Percentiles rank a stretch among this genome's conserved stretches.
These are phyloP conservation scores for Fabrea salina DNA, from an alignment of 169 alveolate genomes.

Conservation along the genomic window DNA sequence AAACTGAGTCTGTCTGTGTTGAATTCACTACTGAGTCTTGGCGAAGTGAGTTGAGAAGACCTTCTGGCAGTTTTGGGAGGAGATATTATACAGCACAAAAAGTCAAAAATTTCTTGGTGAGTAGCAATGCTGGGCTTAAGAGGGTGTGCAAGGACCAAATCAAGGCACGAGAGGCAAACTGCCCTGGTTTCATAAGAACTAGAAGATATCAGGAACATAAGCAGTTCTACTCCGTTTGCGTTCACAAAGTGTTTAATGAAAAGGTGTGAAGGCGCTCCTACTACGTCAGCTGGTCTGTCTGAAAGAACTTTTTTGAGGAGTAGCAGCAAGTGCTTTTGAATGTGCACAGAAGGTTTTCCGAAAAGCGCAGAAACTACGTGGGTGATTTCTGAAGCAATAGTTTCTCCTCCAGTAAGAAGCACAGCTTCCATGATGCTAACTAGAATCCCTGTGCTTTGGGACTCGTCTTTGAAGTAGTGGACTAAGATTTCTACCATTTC, in stretches of 20 bases:
- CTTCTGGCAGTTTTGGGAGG: slow-evolving; percentile 10
- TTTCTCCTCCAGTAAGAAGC: not conserved
- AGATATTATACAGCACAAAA: not conserved
- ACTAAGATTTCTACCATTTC: not conserved
- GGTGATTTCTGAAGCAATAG: not conserved
- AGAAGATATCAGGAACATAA: not conserved
- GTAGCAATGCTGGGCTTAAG: not conserved
- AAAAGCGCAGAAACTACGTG: not conserved
- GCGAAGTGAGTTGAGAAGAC: not conserved
- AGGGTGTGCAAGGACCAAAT: not conserved
- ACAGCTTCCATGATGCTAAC: slow-evolving; percentile 2
- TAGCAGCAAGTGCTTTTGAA: not conserved
- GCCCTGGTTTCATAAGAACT: not conserved
- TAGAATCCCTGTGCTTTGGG: not conserved
- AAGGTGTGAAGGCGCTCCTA: not conserved
- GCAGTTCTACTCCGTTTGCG: slow-evolving; percentile 22
- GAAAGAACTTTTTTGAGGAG: slow-evolving; percentile 3
- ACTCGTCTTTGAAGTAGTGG: not conserved
- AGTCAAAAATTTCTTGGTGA: not conserved
- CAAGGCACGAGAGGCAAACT: not conserved
- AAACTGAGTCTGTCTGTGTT: no score
- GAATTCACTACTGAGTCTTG: no score
- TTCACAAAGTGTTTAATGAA: slow-evolving; percentile 9
- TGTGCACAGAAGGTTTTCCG: not conserved
- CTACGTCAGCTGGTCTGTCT: slow-evolving; percentile 20